Percentiles rank a stretch among this genome's conserved stretches.
Conservation (phyloP, 306 rosid species). For the Hippophae gyantsensis region DNA sequence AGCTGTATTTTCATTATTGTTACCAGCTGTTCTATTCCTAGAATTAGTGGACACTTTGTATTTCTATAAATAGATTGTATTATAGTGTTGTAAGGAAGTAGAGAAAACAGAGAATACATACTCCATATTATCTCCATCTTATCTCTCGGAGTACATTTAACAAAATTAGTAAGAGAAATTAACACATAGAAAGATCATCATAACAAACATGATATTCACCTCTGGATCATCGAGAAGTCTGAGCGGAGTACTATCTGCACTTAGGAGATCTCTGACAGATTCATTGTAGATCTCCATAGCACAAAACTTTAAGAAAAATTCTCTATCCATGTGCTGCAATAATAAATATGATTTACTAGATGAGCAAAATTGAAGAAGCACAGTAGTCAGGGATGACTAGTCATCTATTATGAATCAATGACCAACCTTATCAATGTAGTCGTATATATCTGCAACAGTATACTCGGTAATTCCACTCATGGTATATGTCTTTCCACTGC, state of each 20-base stretch:
- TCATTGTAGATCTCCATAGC: constrained; percentile 97
- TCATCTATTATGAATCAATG: neutral
- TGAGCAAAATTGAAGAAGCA: constrained; percentile 14
- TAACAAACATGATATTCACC: constrained; percentile 35
- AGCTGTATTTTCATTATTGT: no score
- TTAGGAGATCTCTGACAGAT: constrained; percentile 93
- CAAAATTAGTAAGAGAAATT: constrained; percentile 9
- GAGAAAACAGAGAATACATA: no score
- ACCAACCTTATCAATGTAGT: constrained; percentile 57
- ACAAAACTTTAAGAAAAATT: constrained; percentile 68
- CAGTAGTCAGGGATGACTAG: constrained; percentile 6
- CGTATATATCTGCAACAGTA: constrained; percentile 69
- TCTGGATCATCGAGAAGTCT: constrained; percentile 99
- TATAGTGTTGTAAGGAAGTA: no score
- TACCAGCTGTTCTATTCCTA: no score
- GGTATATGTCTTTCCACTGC: constrained; percentile 95
- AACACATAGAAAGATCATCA: constrained; percentile 7
- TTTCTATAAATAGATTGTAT: no score
- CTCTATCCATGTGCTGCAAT: constrained; percentile 74
- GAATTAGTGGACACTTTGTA: no score
- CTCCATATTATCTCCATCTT: no score
- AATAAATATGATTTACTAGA: constrained; percentile 18
- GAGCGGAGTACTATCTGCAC: constrained; percentile 68
- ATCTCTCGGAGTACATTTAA: no score
- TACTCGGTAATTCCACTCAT: constrained; percentile 85